Evolutionary conservation across 352 stramenopile genomes (phyloP).

Genomic region (Sclerospora graminicola): DNA sequence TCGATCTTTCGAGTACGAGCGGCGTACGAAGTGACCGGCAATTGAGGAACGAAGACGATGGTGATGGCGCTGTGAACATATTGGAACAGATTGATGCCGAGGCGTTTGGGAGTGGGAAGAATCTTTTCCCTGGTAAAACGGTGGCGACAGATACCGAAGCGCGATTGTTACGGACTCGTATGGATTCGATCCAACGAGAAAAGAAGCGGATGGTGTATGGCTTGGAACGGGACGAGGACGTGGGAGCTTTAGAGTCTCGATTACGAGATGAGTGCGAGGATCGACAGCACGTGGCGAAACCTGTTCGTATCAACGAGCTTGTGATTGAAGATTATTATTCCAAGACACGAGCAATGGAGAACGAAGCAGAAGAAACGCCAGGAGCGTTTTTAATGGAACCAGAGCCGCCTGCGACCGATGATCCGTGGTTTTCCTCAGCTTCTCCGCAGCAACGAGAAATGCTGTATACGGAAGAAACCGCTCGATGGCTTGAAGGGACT

Average conservation of each 20-base stretch:
- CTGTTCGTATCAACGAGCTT: conserved; percentile 69
- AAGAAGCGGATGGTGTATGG: conserved; percentile 50
- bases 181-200: conserved; percentile 69
- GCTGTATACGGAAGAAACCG: conserved; percentile 43
- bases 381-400: conserved; percentile 52
- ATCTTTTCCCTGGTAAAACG: conserved; percentile 51
- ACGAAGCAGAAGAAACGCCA: conserved; percentile 14
- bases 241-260: conserved; percentile 45
- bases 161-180: conserved; percentile 57
- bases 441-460: conserved; percentile 35
- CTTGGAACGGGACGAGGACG: conserved; percentile 33
- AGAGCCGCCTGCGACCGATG: conserved; percentile 9
- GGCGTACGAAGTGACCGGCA: conserved; percentile 20
- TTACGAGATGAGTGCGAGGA: conserved; percentile 37
- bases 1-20: conserved; percentile 15
- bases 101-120: conserved; percentile 52
- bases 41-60: conserved; percentile 6
- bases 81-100: conserved; percentile 74
- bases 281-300: conserved; percentile 24
- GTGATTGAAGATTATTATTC: conserved; percentile 84
- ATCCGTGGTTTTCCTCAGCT: conserved; percentile 59
- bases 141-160: conserved; percentile 75
- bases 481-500: conserved; percentile 41
- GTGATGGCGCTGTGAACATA: conserved; percentile 30
- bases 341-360: conserved; percentile 15